A percentile compares a stretch with the other conserved stretches of the same genome.
phyloP scores from a whole-genome alignment of 768 basidiomycete species.

The Pleurotus salmoneostramineus region DNA sequence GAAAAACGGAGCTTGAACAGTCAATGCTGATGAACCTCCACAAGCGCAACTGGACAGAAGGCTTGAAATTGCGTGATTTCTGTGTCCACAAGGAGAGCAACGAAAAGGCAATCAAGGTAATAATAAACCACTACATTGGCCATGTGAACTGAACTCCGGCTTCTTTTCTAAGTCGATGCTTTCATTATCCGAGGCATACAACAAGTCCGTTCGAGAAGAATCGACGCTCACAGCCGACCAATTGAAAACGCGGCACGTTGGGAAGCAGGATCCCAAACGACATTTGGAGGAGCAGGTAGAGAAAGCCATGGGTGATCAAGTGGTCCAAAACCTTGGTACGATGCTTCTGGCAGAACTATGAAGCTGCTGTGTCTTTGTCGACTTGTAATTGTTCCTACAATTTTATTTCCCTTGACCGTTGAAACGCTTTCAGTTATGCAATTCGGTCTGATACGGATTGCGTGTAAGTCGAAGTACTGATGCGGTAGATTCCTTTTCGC shows the following conservation, averaged over 20 bases:
- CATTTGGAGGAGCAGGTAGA: conserved; percentile 97
- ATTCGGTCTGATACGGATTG: too few relatives aligned
- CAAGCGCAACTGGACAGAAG: conserved; percentile 99
- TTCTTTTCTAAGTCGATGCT: conserved; percentile 76
- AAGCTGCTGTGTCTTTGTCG: conserved; percentile 8
- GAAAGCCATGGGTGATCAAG: conserved; percentile 96
- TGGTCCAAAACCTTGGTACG: conserved; percentile 91
- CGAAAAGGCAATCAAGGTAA: conserved; percentile 92
- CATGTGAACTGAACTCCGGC: background rate
- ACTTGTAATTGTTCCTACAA: background rate
- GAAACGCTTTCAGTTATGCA: too few relatives aligned
- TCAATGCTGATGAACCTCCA: conserved; percentile 99
- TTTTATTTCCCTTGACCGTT: too few relatives aligned
- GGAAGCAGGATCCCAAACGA: conserved; percentile 96
- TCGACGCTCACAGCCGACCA: conserved; percentile 92
- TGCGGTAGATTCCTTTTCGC: too few relatives aligned
- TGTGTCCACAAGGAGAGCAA: conserved; percentile 83
- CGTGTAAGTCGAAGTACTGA: too few relatives aligned
- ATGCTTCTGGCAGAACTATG: conserved; percentile 92
- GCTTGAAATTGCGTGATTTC: conserved; percentile 89
- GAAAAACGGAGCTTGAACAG: conserved; percentile 97
- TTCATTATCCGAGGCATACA: conserved; percentile 87
- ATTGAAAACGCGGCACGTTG: conserved; percentile 95
- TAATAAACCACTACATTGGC: conserved; percentile 13
- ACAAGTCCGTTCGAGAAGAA: conserved; percentile 97